Evolutionary conservation across 2,329 filamentous ascomycete genomes (phyloP), one percentile per base, ranked within the genome.

Genomic region (Malbranchea cinnamomea): DNA sequence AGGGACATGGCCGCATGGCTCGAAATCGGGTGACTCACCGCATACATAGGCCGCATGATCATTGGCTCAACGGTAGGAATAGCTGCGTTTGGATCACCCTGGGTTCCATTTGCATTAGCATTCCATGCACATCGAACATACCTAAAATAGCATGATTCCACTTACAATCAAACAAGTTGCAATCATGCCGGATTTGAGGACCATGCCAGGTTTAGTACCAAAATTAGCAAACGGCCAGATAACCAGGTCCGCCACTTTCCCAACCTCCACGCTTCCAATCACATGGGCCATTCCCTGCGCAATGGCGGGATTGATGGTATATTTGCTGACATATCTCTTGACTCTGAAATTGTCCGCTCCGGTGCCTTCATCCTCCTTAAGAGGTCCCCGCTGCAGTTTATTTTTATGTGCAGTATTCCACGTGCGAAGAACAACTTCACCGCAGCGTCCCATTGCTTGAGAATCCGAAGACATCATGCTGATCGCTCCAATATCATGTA

Each of bases 351-450:
- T 95, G 49, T 95, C 87, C 0, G 79, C 82, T 7, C 65, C 77
- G 0, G 79, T 77, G 13, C 69, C 81, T 39, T 77, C 65, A 45
- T 95, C 87, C 59, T 92, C 80, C 5, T 69, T 62, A 16, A 95
- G 57, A 1, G 56, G 48, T 0, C 87, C 87, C 6, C 85, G 70
- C 57, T 94, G 84, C 11, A 75, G 50, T 57, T 92, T 93, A 53
- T 95, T 95, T 69, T 94, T 94, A 59, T 94, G 83, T 1, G 87
- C 87, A 2, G 87, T 95, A 56, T 94, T 85, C 87, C 87, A 95
- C 0, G 87, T 94, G 8, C 87, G 72, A 14, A 91, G 64, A 37
- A 95, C 73, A 31, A 95, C 87, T 60, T 95, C 87, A 40, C 87
- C 87, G 50, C 83, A 92, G 29, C 87, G 78, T 33, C 87, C 87